Percentiles rank a stretch among this genome's conserved stretches.
phyloP scores from a whole-genome alignment of 2,329 filamentous ascomycete species.

The Magnaporthales sp. region DNA sequence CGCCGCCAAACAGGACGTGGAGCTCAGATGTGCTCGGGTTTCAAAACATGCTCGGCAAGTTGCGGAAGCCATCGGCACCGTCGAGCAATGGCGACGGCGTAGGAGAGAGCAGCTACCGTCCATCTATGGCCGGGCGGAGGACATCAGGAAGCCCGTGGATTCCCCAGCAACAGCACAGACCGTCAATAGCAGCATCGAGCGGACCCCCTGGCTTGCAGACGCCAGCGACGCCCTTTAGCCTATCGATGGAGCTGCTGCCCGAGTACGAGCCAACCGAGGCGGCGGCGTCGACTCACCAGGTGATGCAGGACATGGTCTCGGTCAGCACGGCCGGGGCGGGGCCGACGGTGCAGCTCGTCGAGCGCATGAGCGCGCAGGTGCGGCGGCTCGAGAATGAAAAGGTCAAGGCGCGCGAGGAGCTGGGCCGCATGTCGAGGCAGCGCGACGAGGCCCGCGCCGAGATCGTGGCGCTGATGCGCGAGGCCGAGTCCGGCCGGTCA shows the following conservation, averaged over 20 bases:
- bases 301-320: constrained; percentile 76
- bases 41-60: constrained; percentile 29
- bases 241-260: constrained; percentile 37
- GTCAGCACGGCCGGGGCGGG: constrained; percentile 85
- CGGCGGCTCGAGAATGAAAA: constrained; percentile 88
- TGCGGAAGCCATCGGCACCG: constrained; percentile 38
- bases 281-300: constrained; percentile 55
- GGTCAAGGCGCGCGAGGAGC: constrained; percentile 78
- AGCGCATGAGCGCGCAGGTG: constrained; percentile 90
- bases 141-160: constrained; percentile 35
- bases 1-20: constrained; percentile 38
- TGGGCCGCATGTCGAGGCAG: constrained; percentile 70
- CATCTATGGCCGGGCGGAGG: constrained; percentile 29
- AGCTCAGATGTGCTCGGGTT: constrained; percentile 45
- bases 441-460: constrained; percentile 87
- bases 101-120: constrained; percentile 24
- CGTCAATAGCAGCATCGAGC: constrained; percentile 23
- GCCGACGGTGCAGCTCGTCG: constrained; percentile 88
- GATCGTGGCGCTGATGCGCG: constrained; percentile 83
- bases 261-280: constrained; percentile 45
- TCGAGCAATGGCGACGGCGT: constrained; percentile 36
- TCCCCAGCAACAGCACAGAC: constrained; percentile 18
- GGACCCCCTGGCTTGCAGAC: constrained; percentile 7
- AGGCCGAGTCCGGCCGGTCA: constrained; percentile 62
- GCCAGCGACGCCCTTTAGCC: constrained; percentile 31